Evolutionary conservation across 139 green algal species (phyloP).

Genomic region (Coelastrella sp.): DNA sequence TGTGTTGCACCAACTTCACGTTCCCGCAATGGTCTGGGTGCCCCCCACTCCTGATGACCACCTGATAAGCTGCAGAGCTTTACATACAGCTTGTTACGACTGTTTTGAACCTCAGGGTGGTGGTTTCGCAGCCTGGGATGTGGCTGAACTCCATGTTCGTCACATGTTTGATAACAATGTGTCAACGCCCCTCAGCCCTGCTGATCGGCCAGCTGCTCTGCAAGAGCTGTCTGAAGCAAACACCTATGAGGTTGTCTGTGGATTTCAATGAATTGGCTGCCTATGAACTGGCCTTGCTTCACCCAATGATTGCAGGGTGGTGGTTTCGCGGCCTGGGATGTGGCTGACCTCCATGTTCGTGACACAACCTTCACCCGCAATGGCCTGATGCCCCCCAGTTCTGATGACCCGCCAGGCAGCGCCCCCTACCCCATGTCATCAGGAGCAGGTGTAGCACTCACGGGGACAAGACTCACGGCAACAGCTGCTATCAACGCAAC

Average conservation of each 20-base stretch:
- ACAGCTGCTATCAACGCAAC: neutral
- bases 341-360: neutral
- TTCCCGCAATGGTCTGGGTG: too few relatives aligned
- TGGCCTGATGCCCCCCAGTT: neutral
- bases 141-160: neutral
- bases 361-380: conserved; percentile 33
- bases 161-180: conserved; percentile 24
- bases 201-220: too few relatives aligned
- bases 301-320: too few relatives aligned
- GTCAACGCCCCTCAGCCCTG: neutral
- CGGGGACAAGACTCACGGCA: neutral
- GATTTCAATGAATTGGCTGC: too few relatives aligned
- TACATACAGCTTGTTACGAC: too few relatives aligned
- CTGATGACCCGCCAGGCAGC: too few relatives aligned
- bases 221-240: too few relatives aligned
- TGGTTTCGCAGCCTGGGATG: neutral
- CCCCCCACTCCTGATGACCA: too few relatives aligned
- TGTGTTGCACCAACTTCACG: too few relatives aligned
- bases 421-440: neutral
- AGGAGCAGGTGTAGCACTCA: neutral
- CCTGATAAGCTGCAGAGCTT: too few relatives aligned
- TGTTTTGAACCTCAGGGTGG: neutral
- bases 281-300: too few relatives aligned
- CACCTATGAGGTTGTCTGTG: too few relatives aligned
- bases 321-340: neutral